Percentiles rank a stretch among this genome's conserved stretches.
Conservation (phyloP, 1,139 yeast species). For the Meyerozyma guilliermondii region DNA sequence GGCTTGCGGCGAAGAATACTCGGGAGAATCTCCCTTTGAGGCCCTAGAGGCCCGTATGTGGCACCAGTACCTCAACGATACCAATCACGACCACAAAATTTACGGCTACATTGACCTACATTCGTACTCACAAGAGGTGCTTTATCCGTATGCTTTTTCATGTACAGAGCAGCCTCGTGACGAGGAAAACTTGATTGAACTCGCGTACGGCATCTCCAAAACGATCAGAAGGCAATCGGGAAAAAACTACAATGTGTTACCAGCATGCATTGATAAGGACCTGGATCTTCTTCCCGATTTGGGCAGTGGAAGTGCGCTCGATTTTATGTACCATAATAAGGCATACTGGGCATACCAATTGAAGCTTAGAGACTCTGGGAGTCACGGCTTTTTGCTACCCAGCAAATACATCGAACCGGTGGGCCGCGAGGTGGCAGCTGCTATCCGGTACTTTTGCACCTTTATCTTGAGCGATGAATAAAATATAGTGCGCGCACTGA, state of each 20-base stretch:
- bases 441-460: constrained; percentile 63
- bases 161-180: constrained; percentile 73
- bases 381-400: constrained; percentile 79
- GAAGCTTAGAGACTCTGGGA: constrained; percentile 77
- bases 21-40: constrained; percentile 74
- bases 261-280: constrained; percentile 77
- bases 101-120: constrained; percentile 80
- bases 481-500: constrained; percentile 63
- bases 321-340: constrained; percentile 76
- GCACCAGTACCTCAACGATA: constrained; percentile 58
- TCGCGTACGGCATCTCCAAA: constrained; percentile 76
- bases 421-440: constrained; percentile 68
- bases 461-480: constrained; percentile 47
- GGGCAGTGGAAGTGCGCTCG: constrained; percentile 80
- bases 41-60: constrained; percentile 68
- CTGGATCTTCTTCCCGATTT: constrained; percentile 66
- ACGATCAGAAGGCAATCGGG: constrained; percentile 63
- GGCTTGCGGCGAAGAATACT: constrained; percentile 80
- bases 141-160: constrained; percentile 79
- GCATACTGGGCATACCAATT: constrained; percentile 85
- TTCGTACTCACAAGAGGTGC: constrained; percentile 77
- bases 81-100: constrained; percentile 54
- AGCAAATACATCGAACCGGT: constrained; percentile 66
- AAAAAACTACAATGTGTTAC: constrained; percentile 58
- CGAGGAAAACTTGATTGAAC: constrained; percentile 71